Evolutionary conservation across 1,139 yeast genomes (phyloP), one percentile per base, ranked within the genome.

Genomic region (Geotrichum siamense): DNA sequence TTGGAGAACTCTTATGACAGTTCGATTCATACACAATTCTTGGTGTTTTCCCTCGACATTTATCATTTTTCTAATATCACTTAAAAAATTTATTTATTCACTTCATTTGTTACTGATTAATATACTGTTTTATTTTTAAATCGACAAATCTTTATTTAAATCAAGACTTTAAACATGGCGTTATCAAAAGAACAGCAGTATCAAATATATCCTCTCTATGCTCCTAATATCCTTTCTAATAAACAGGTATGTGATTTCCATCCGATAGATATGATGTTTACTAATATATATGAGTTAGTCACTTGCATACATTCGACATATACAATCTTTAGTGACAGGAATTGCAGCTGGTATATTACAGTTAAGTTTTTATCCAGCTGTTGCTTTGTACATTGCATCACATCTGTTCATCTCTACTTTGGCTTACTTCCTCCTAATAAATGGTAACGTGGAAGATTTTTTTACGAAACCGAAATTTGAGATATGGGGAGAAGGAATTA

Each of bases 281-380:
- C 6, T 10, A 23, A 8, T 23, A 8, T 23, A 8, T 3, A 10
- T 19, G 3, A 9, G 2, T 29, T 38, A 68, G 62, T 64, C 71
- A 40, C 60, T 78, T 25, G 74, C 72, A 43, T 70, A 70, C 50
- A 66, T 81, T 10, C 78, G 80, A 46, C 91, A 83, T 57, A 68
- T 80, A 9, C 73, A 83, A 44, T 73, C 86, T 13, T 67, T 85
- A 42, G 70, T 75, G 2, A 69, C 78, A 43, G 95, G 95, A 2
- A 64, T 78, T 2, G 79, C 78, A 5, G 80, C 87, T 1, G 95
- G 95, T 0, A 72, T 82, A 19, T 64, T 84, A 39, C 78, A 82
- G 39, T 64, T 84, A 39, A 86, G 83, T 55, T 76, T 91, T 0
- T 52, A 69, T 26, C 50, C 68, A 38, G 95, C 94, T 8, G 75